Conservation (phyloP, 2,329 filamentous ascomycete species). For the Hymenoscyphus fructigenus region DNA sequence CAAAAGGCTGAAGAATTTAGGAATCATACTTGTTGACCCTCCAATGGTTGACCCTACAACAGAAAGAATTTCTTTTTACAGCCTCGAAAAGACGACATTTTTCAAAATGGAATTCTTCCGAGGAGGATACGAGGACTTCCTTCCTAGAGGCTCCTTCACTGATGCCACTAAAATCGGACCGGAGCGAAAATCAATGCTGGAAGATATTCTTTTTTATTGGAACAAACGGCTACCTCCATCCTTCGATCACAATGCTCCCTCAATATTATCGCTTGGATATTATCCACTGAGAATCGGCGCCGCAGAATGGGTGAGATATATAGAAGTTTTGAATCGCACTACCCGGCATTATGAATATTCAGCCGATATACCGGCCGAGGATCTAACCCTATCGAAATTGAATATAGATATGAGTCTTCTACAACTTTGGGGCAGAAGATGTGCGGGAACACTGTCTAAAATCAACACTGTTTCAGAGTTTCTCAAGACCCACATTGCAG, state of each 20-base stretch:
- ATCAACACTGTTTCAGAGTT: conserved; percentile 8
- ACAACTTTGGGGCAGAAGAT: conserved; percentile 14
- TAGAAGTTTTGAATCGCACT: conserved; percentile 7
- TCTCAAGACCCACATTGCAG: conserved; percentile 3
- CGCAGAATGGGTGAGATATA: conserved; percentile 17
- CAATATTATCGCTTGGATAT: conserved; percentile 9
- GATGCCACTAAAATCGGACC: background rate
- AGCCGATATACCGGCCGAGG: background rate
- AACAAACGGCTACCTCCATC: background rate
- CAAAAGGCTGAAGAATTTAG: background rate
- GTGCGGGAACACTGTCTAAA: conserved; percentile 5
- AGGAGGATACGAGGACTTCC: conserved; percentile 16
- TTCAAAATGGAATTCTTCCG: conserved; percentile 9
- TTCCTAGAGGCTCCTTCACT: background rate
- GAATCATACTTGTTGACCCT: background rate
- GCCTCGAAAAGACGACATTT: background rate
- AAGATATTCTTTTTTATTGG: conserved; percentile 14
- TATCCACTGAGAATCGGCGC: conserved; percentile 15
- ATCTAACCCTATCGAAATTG: background rate
- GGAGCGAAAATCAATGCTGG: conserved; percentile 7
- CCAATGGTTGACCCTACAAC: background rate
- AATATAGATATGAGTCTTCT: conserved; percentile 6
- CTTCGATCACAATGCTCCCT: conserved; percentile 8
- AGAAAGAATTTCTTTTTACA: background rate
- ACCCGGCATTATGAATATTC: conserved; percentile 11